These are phyloP conservation scores for Physcomitrellopsis africana DNA, from an alignment of 225 moss, liverwort and hornwort species.

Conservation along the genomic window DNA sequence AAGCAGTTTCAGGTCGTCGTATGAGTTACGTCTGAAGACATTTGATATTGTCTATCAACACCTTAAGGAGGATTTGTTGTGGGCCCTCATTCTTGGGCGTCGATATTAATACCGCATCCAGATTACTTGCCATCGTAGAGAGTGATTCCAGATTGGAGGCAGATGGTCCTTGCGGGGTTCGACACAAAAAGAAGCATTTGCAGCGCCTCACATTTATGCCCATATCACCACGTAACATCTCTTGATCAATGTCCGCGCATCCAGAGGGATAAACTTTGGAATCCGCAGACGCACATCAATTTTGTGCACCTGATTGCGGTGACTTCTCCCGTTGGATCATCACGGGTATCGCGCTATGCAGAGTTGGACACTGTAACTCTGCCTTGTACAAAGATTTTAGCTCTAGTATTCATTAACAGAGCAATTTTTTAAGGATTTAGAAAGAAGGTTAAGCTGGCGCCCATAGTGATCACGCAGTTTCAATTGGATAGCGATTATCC, in stretches of 20 bases:
- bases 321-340: not conserved
- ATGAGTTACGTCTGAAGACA: not conserved
- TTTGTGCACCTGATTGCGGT: not conserved
- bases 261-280: not conserved
- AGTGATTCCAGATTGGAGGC: not conserved
- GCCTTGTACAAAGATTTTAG: too few relatives aligned
- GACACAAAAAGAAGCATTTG: slow-evolving; percentile 19
- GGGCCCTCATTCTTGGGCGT: not conserved
- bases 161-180: slow-evolving; percentile 26
- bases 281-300: not conserved
- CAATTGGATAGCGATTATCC: slow-evolving; percentile 37
- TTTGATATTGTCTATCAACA: not conserved
- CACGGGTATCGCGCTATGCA: not conserved
- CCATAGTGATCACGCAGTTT: slow-evolving; percentile 37
- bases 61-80: not conserved
- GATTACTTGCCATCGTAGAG: too few relatives aligned
- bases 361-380: not conserved
- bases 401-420: not conserved
- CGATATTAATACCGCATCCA: too few relatives aligned
- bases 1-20: not conserved
- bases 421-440: not conserved
- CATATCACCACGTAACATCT: not conserved
- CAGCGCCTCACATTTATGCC: slow-evolving; percentile 16
- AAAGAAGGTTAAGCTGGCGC: slow-evolving; percentile 37
- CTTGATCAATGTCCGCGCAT: not conserved